phyloP scores from a whole-genome alignment of 2,329 filamentous ascomycete genomes.

The Ophiostoma sp. region DNA sequence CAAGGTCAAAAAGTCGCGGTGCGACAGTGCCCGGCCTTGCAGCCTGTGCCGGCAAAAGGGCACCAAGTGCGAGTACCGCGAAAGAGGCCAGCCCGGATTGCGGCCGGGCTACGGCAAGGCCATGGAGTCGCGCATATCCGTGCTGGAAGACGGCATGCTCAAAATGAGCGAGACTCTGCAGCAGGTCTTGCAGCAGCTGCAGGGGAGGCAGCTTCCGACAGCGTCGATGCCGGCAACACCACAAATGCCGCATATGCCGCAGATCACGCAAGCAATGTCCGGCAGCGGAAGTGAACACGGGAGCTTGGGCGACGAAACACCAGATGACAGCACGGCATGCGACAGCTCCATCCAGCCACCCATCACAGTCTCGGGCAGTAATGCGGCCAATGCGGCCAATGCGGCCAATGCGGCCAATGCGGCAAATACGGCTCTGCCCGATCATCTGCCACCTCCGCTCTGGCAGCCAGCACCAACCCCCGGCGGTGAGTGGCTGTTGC shows the following conservation, averaged over 20 bases:
- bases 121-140: conserved; percentile 22
- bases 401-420: not conserved
- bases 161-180: conserved; percentile 21
- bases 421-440: not conserved
- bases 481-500: not conserved
- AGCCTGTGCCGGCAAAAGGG: conserved; percentile 22
- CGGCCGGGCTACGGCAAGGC: conserved; percentile 25
- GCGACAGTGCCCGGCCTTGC: conserved; percentile 25
- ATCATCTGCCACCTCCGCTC: not conserved
- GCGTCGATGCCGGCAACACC: not conserved
- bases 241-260: not conserved
- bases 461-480: not conserved
- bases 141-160: conserved; percentile 22
- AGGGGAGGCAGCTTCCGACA: not conserved
- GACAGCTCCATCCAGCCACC: not conserved
- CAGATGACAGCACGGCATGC: not conserved
- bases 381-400: not conserved
- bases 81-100: conserved; percentile 24
- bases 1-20: conserved; percentile 25
- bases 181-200: conserved; percentile 19
- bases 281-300: conserved; percentile 8
- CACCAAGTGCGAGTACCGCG: conserved; percentile 22
- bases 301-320: not conserved
- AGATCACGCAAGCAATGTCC: not conserved
- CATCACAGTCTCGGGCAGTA: not conserved